Evolutionary conservation across 2,329 filamentous ascomycete species (phyloP).

Genomic region (Colletotrichum lentis): DNA sequence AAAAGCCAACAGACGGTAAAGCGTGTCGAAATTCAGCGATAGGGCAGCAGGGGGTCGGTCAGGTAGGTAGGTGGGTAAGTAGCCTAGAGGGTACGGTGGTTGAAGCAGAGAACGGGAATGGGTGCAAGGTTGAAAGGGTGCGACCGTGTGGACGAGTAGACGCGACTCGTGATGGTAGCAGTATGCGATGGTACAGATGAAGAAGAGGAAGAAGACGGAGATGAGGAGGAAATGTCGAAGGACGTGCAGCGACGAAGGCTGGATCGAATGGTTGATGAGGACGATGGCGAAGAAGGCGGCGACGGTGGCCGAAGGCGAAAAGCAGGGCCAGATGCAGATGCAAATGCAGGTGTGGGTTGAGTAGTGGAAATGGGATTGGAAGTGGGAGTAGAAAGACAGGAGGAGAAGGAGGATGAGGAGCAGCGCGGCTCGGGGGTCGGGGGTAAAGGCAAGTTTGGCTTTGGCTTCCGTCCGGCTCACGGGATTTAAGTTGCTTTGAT

Average conservation of each 20-base stretch:
- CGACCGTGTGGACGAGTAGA: slow-evolving; percentile 2
- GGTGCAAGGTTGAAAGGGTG: slow-evolving; percentile 4
- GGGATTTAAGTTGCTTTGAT: slow-evolving; percentile 1
- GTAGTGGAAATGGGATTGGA: slow-evolving; percentile 15
- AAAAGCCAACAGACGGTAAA: slow-evolving; percentile 22
- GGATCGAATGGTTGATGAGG: slow-evolving; percentile 14
- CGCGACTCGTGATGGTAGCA: background rate
- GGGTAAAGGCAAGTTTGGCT: slow-evolving; percentile 14
- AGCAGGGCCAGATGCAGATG: slow-evolving; percentile 21
- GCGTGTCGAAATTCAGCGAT: slow-evolving; percentile 23
- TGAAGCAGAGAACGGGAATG: slow-evolving; percentile 21
- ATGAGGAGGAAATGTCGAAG: slow-evolving; percentile 1
- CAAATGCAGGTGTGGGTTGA: slow-evolving; percentile 25
- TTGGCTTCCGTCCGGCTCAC: background rate
- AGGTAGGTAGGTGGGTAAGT: background rate
- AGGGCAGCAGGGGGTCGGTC: background rate
- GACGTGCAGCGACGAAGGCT: slow-evolving; percentile 14
- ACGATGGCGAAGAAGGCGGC: slow-evolving; percentile 15
- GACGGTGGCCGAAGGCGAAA: slow-evolving; percentile 1
- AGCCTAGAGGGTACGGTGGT: slow-evolving; percentile 25
- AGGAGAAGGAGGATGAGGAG: slow-evolving; percentile 14
- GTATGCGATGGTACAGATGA: slow-evolving; percentile 14
- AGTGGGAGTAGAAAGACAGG: slow-evolving; percentile 23
- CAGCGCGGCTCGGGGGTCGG: slow-evolving; percentile 25
- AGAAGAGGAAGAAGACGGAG: background rate